These are phyloP conservation scores for Linnemannia hyalina DNA, from an alignment of 192 early-diverging fungal species.

Conservation along the genomic window DNA sequence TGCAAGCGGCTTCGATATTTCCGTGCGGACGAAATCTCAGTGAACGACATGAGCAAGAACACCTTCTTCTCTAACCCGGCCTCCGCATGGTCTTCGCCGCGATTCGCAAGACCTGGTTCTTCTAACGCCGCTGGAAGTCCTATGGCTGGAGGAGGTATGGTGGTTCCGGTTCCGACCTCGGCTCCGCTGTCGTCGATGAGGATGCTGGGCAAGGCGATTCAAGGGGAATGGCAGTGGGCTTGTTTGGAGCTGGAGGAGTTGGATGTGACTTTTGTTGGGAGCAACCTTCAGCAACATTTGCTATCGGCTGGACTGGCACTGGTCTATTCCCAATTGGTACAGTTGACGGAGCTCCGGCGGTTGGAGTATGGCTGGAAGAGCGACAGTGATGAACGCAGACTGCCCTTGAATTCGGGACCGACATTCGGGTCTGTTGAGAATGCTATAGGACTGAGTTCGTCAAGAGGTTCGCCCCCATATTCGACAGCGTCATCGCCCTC, in stretches of 20 bases:
- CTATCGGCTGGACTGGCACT: not conserved
- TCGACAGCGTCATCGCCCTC: not conserved
- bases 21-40: not conserved
- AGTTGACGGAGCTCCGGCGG: not conserved
- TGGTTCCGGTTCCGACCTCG: not conserved
- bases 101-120: not conserved
- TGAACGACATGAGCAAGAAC: not conserved
- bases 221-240: not conserved
- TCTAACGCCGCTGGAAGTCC: not conserved
- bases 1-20: not conserved
- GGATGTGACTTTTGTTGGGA: not conserved
- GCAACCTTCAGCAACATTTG: not conserved
- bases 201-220: not conserved
- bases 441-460: not conserved
- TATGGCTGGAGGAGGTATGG: not conserved
- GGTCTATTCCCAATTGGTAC: not conserved
- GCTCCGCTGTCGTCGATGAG: not conserved
- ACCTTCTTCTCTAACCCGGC: not conserved
- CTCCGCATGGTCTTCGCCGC: not conserved
- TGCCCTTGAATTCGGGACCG: not conserved
- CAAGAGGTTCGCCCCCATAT: not conserved
- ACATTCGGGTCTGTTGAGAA: not conserved
- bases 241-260: not conserved
- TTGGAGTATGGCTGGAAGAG: not conserved
- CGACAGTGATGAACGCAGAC: not conserved